These are phyloP conservation scores for Coemansia sp. DNA, from an alignment of 192 early-diverging fungal species.

Conservation along the genomic window DNA sequence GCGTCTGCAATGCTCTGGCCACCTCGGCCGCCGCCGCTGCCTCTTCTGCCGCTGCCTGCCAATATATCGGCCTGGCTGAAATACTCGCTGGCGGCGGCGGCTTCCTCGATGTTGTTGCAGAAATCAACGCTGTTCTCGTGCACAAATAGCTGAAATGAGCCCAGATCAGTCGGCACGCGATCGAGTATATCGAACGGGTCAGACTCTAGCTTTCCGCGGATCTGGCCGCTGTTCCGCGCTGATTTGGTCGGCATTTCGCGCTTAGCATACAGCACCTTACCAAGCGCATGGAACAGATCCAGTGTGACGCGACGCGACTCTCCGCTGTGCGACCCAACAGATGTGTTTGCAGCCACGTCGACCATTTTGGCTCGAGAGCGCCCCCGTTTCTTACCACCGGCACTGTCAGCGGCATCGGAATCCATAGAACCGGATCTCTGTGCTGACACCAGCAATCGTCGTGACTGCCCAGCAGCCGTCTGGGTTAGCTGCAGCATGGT, in stretches of 20 bases:
- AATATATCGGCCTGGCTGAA: conserved; percentile 57
- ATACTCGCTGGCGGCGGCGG: conserved; percentile 47
- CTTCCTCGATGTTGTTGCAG: conserved; percentile 55
- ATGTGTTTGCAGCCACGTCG: not conserved
- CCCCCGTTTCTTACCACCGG: not conserved
- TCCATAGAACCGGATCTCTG: not conserved
- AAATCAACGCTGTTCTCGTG: conserved; percentile 63
- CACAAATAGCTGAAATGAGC: conserved; percentile 58
- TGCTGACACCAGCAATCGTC: not conserved
- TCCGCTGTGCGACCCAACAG: not conserved
- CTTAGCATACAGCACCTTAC: conserved; percentile 65
- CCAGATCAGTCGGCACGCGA: conserved; percentile 57
- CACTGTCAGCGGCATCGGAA: not conserved
- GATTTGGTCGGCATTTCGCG: conserved; percentile 25
- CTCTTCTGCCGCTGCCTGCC: not conserved
- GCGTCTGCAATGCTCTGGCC: conserved; percentile 8
- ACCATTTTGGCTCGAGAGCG: not conserved
- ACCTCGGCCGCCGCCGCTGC: not conserved
- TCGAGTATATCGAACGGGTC: conserved; percentile 51
- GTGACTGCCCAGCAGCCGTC: not conserved
- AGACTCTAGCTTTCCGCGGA: conserved; percentile 30
- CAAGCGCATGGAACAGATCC: conserved; percentile 64
- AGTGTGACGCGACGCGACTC: conserved; percentile 39
- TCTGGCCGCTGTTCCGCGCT: conserved; percentile 9
- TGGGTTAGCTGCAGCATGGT: conserved; percentile 59